Evolutionary conservation across 2,329 filamentous ascomycete species (phyloP), one percentile per base, ranked within the genome.

Genomic region (Aureobasidium sp.): DNA sequence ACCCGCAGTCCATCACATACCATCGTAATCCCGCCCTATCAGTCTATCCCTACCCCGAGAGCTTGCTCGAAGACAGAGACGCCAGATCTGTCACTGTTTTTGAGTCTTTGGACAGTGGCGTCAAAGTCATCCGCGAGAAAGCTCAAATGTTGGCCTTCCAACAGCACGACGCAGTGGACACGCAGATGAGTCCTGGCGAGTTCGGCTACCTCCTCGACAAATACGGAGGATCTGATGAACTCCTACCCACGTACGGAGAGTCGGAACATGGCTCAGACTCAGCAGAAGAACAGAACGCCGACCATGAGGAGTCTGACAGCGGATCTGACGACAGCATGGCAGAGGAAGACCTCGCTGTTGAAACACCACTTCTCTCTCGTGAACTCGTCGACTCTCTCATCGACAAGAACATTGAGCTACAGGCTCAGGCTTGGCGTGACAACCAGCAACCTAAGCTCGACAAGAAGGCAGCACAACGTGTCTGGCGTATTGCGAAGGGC

Each of bases 401-500:
- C 37, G 75, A 85, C 31, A 71, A 81, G 19, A 79, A 76, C 29
- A 79, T 89, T 12, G 68, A 75, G 7, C 72, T 77, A 1, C 78
- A 84, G 62, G 77, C 79, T 53, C 69, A 74, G 3, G 70, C 73
- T 5, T 93, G 89, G 88, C 72, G 73, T n/a, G 70, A 77, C n/a
- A 76, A 74, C 1, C 85, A 85, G 65, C 76, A 83, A 7, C 81
- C 84, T 0, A 82, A 77, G 58, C 75, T 83, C 15, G 75, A 84
- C 61, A 71, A 70, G 5, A 85, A 79, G 4, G 84, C 80, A 62
- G 88, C 87, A 0, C 81, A 83, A 68, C 72, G 70, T 3, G 66
- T 88, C 2, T 95, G 90, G 90, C 70, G 71, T 27, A 73, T 78
- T 42, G 83, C 83, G 33, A 82, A 78, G 56, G 76, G 75, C 11